Evolutionary conservation across 768 basidiomycete genomes (phyloP), one percentile per base, ranked within the genome.

Genomic region (Tylopilus rubrobrunneus): DNA sequence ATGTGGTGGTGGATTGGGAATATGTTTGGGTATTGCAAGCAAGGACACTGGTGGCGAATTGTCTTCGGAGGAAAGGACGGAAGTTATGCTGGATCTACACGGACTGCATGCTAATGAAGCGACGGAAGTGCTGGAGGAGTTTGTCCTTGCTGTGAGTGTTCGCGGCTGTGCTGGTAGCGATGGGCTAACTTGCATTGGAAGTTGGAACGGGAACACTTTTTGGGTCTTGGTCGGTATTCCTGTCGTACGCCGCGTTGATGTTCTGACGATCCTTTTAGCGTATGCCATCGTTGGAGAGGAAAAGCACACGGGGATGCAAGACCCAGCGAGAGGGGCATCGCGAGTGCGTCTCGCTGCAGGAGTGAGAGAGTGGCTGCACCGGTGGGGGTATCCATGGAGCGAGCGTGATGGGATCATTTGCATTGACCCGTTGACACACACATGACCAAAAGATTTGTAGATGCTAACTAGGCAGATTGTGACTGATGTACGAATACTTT

Each of bases 371-470:
- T 96, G 88, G 87, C 71, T 98, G 44, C 89, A 93, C 62, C 83
- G 88, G 51, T 98, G 92, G 92, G 90, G 91, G 52, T 98, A 95
- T 74, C 90, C 95, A 17, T 97, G 94, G 95, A 88, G 80, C 69
- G 95, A 97, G 68, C 82, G 86, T 8, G 91, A 91, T 63, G 95
- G 95, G 3, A 83, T 92, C 48, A 82, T 97, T 51, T 94, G 89
- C 68, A 83, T 97, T 46, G 95, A 98, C 70, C 74, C 87, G 23
- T 74, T 91, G 58, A 92, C 89, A 28, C 92, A 95, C 58, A 70
- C 76, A 7, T 71, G 59, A 72, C 39, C n/a, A 23, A 36, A 48
- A 44, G 47, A 54, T 11, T 8, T 52, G 14, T 67, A 66, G 53
- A 47, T 17, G 33, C 23, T 42, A 47, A 34, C 36, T 56, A 46